phyloP scores from a whole-genome alignment of 1,139 yeast species.

The Hyphopichia burtonii region DNA sequence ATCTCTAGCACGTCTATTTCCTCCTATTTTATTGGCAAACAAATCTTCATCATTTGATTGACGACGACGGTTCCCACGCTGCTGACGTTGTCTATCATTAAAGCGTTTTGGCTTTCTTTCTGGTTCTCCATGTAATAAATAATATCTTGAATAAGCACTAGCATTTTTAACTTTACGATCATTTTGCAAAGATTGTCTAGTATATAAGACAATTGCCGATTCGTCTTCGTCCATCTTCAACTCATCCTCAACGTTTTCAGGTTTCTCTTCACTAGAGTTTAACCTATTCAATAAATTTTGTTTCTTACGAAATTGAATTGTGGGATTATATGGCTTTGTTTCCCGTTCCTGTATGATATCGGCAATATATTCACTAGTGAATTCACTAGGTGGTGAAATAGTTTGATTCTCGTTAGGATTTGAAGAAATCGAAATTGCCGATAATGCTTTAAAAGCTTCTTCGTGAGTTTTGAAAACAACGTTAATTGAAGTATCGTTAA shows the following conservation, averaged over 20 bases:
- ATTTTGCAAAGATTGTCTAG: constrained; percentile 51
- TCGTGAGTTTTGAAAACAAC: constrained; percentile 51
- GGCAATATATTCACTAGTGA: constrained; percentile 19
- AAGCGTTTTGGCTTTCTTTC: constrained; percentile 38
- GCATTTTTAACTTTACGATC: constrained; percentile 64
- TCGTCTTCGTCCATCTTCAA: constrained; percentile 43
- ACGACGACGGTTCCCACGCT: constrained; percentile 1
- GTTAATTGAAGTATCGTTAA: constrained; percentile 61
- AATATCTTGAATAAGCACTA: constrained; percentile 60
- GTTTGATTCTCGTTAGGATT: constrained; percentile 13
- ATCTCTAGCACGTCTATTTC: constrained; percentile 5
- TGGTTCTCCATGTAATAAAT: constrained; percentile 75
- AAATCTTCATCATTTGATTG: constrained; percentile 25
- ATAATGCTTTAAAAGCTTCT: constrained; percentile 41
- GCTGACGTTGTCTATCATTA: constrained; percentile 5
- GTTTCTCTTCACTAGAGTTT: constrained; percentile 3
- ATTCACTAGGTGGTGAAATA: constrained; percentile 4
- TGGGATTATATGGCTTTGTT: constrained; percentile 38
- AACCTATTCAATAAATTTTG: constrained; percentile 30
- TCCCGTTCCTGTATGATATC: constrained; percentile 32
- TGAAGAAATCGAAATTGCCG: constrained; percentile 22
- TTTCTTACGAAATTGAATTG: constrained; percentile 35
- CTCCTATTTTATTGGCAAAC: constrained; percentile 24
- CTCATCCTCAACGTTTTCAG: constrained; percentile 5
- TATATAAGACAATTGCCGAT: constrained; percentile 36